Conservation (phyloP, 192 early-diverging fungal genomes). For the Rhizophagus prolifer region DNA sequence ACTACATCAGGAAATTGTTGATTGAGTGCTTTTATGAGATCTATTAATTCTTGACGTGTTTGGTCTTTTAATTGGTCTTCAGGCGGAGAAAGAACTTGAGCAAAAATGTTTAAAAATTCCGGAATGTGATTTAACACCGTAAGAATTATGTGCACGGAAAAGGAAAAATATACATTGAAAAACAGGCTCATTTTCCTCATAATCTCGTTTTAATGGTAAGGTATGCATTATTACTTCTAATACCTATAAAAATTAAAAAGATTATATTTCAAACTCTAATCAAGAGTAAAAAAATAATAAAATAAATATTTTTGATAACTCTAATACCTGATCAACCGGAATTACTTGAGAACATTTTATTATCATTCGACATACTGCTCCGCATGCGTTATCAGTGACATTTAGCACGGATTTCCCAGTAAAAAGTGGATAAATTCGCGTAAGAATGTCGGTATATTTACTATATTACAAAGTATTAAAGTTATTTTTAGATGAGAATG, state of each 20-base stretch:
- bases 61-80: constrained; percentile 58
- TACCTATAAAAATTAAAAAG: constrained; percentile 35
- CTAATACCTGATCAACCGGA: constrained; percentile 55
- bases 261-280: background rate
- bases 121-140: constrained; percentile 51
- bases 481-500: background rate
- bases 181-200: constrained; percentile 75
- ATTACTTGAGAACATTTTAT: constrained; percentile 66
- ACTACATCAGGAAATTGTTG: constrained; percentile 44
- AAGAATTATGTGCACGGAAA: constrained; percentile 54
- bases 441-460: constrained; percentile 63
- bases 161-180: constrained; percentile 68
- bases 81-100: constrained; percentile 51
- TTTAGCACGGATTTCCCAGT: constrained; percentile 49
- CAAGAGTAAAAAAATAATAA: background rate
- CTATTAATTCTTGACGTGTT: constrained; percentile 58
- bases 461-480: constrained; percentile 24
- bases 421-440: constrained; percentile 66
- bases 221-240: constrained; percentile 65
- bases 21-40: constrained; percentile 55
- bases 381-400: constrained; percentile 75
- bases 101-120: constrained; percentile 56
- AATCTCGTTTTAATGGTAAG: constrained; percentile 75
- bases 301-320: background rate
- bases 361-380: constrained; percentile 77